phyloP scores from a whole-genome alignment of 306 rosid species.

The Cucumis cinereus region DNA sequence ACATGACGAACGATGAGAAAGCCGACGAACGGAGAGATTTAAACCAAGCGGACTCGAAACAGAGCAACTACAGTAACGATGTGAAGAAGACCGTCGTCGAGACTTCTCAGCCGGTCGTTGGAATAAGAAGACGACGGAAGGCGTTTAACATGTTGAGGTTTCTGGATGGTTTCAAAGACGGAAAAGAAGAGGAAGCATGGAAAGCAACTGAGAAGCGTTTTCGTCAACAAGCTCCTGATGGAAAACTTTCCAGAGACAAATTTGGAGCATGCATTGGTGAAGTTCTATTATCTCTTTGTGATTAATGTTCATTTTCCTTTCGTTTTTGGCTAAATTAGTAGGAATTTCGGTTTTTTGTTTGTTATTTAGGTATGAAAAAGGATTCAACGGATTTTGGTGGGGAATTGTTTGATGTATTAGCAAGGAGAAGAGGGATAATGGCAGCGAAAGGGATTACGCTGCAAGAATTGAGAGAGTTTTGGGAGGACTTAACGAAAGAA shows the following conservation, averaged over 20 bases:
- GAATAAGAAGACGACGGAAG: slow-evolving; percentile 13
- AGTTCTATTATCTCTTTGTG: background rate
- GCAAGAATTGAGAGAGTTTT: slow-evolving; percentile 27
- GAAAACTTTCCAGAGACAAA: slow-evolving; percentile 46
- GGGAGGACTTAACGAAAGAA: slow-evolving; percentile 47
- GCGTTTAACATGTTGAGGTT: slow-evolving; percentile 62
- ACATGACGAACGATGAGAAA: slow-evolving; percentile 14
- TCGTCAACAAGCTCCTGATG: slow-evolving; percentile 28
- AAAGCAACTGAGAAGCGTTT: slow-evolving; percentile 45
- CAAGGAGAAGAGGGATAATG: slow-evolving; percentile 25
- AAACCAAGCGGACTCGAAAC: slow-evolving; percentile 2
- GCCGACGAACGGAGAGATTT: slow-evolving; percentile 1
- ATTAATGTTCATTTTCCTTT: background rate
- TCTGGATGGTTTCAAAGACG: slow-evolving; percentile 51
- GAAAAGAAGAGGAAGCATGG: slow-evolving; percentile 79
- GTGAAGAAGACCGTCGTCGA: slow-evolving; percentile 23
- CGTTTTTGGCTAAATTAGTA: background rate
- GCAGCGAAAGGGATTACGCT: slow-evolving; percentile 21
- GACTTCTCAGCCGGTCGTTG: slow-evolving; percentile 1
- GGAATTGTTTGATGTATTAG: slow-evolving; percentile 42
- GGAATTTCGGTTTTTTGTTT: background rate
- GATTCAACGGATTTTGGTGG: slow-evolving; percentile 57
- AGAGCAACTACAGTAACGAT: slow-evolving; percentile 1
- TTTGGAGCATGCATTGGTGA: slow-evolving; percentile 79
- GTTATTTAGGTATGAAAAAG: slow-evolving; percentile 34